phyloP scores from a whole-genome alignment of 768 basidiomycete species.

The Suillus luteus region DNA sequence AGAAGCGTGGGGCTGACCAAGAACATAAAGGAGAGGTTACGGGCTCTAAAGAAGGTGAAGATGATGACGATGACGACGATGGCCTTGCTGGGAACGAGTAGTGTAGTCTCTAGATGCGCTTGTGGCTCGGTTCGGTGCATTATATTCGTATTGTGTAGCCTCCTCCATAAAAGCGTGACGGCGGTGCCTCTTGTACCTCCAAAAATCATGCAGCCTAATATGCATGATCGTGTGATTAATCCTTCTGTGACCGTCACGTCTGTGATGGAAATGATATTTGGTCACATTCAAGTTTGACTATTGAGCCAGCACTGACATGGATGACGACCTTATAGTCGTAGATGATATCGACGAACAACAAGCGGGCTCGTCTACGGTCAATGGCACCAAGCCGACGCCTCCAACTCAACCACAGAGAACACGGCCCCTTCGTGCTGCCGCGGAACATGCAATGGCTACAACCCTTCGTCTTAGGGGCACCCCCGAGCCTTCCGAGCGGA shows the following conservation, averaged over 20 bases:
- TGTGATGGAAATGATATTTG: slow-evolving; percentile 1
- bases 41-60: slow-evolving; percentile 12
- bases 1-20: not conserved
- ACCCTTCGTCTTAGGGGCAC: slow-evolving; percentile 34
- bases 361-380: slow-evolving; percentile 38
- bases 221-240: too few species aligned
- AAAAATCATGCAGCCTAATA: not conserved
- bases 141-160: not conserved
- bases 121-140: not conserved
- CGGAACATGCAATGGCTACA: slow-evolving; percentile 39
- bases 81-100: slow-evolving; percentile 20
- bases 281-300: too few species aligned
- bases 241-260: not conserved
- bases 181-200: not conserved
- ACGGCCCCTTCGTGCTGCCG: slow-evolving; percentile 35
- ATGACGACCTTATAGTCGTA: slow-evolving; percentile 64
- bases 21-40: slow-evolving; percentile 6
- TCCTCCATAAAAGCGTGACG: not conserved
- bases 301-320: slow-evolving; percentile 34
- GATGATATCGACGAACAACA: slow-evolving; percentile 54
- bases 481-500: slow-evolving; percentile 43
- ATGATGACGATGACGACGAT: slow-evolving; percentile 19
- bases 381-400: slow-evolving; percentile 25
- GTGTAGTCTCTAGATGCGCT: not conserved
- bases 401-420: slow-evolving; percentile 26